phyloP scores from a whole-genome alignment of 2,329 filamentous ascomycete species.

The Venturia pyrina region DNA sequence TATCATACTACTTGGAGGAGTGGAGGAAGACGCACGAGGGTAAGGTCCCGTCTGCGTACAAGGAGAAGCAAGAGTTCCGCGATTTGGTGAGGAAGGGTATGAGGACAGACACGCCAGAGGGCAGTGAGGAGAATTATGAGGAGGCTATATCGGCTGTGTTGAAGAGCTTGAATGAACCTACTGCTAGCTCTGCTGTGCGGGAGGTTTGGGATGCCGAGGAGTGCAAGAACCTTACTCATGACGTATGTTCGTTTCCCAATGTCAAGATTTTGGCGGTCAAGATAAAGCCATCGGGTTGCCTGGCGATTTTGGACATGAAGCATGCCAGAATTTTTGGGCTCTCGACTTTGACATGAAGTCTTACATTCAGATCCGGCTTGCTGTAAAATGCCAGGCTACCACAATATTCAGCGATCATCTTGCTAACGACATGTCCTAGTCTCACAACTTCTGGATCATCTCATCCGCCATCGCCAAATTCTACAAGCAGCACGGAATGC shows the following conservation, averaged over 20 bases:
- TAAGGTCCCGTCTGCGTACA: constrained; percentile 60
- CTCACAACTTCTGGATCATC: constrained; percentile 78
- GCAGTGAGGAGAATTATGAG: constrained; percentile 93
- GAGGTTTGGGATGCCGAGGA: constrained; percentile 69
- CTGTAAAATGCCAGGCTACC: not conserved
- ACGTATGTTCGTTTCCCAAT: constrained; percentile 15
- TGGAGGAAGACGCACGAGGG: constrained; percentile 69
- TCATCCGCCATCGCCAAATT: constrained; percentile 71
- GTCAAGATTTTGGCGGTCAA: not conserved
- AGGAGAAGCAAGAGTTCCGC: constrained; percentile 78
- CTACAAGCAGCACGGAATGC: constrained; percentile 57
- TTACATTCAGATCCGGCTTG: not conserved
- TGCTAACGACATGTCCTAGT: constrained; percentile 19
- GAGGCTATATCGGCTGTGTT: constrained; percentile 82
- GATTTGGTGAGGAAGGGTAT: constrained; percentile 56
- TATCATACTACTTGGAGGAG: constrained; percentile 69
- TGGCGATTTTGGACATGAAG: not conserved
- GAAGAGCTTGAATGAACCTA: constrained; percentile 66
- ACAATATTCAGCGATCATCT: not conserved
- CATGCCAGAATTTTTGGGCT: not conserved
- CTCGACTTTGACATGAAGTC: not conserved
- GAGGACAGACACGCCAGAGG: constrained; percentile 65
- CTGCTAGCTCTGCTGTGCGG: constrained; percentile 57
- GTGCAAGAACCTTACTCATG: constrained; percentile 35
- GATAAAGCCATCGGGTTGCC: not conserved